These are phyloP conservation scores for Jacaranda copaia DNA, from an alignment of 257 asterid genomes.

Conservation along the genomic window DNA sequence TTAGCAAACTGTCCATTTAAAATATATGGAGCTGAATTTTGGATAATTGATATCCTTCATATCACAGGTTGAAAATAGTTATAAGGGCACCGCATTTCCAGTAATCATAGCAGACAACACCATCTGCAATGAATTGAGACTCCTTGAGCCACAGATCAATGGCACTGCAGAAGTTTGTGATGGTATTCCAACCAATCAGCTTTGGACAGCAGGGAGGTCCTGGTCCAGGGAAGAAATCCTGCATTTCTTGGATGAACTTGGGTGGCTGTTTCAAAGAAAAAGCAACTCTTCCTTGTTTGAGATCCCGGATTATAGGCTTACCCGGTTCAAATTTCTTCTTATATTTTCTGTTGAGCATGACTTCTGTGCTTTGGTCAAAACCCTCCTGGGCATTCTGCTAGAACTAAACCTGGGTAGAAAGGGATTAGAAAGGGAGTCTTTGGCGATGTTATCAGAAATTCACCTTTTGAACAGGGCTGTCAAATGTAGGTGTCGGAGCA, in stretches of 20 bases:
- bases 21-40: neutral
- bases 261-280: slow-evolving; percentile 92
- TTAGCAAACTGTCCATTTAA: neutral
- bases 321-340: slow-evolving; percentile 73
- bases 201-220: slow-evolving; percentile 47
- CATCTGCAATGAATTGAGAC: slow-evolving; percentile 74
- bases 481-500: slow-evolving; percentile 61
- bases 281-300: slow-evolving; percentile 53
- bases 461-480: slow-evolving; percentile 88
- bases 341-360: slow-evolving; percentile 80
- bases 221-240: slow-evolving; percentile 60
- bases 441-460: slow-evolving; percentile 74
- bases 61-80: slow-evolving; percentile 72
- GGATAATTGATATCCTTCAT: slow-evolving; percentile 16
- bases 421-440: slow-evolving; percentile 56
- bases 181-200: slow-evolving; percentile 32
- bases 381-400: slow-evolving; percentile 70
- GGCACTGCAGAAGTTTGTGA: slow-evolving; percentile 42
- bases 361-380: slow-evolving; percentile 71
- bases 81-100: slow-evolving; percentile 70
- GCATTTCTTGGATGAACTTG: slow-evolving; percentile 83
- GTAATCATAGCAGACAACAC: slow-evolving; percentile 75
- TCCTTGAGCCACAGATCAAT: slow-evolving; percentile 68
- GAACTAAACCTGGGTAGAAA: slow-evolving; percentile 65
- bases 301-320: slow-evolving; percentile 58